A percentile compares a stretch with the other conserved stretches of the same genome.
These are phyloP conservation scores for Ogataea salicorniae DNA, from an alignment of 805 yeast genomes.

Conservation along the genomic window DNA sequence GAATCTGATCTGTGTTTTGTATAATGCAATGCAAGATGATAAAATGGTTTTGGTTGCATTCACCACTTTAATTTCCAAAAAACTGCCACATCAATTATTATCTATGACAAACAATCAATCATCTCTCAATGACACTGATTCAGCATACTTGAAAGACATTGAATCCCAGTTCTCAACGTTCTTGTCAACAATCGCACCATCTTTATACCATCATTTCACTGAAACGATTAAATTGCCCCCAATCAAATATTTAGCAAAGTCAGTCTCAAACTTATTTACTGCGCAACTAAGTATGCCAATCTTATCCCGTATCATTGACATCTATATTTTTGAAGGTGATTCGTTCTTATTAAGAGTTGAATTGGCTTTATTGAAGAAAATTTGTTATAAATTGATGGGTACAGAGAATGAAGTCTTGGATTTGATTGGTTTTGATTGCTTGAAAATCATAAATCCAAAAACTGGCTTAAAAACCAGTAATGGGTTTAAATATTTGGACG, in stretches of 20 bases:
- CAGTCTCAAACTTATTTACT: conserved; percentile 43
- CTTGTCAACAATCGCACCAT: conserved; percentile 21
- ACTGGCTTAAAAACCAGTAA: not conserved
- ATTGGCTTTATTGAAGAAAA: conserved; percentile 45
- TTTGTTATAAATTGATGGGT: conserved; percentile 51
- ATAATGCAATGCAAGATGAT: conserved; percentile 21
- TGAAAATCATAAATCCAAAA: conserved; percentile 21
- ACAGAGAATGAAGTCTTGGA: conserved; percentile 40
- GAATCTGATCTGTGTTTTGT: conserved; percentile 24
- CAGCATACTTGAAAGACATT: conserved; percentile 33
- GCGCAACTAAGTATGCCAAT: conserved; percentile 42
- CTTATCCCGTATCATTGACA: conserved; percentile 48
- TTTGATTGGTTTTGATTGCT: conserved; percentile 34
- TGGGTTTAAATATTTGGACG: conserved; percentile 36
- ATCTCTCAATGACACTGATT: not conserved
- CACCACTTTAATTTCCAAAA: conserved; percentile 22
- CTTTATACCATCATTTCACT: not conserved
- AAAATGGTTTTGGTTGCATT: conserved; percentile 22
- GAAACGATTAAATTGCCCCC: conserved; percentile 36
- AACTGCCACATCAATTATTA: conserved; percentile 22
- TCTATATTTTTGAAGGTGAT: conserved; percentile 59
- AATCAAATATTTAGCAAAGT: conserved; percentile 36
- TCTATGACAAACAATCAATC: not conserved
- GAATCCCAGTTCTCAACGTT: conserved; percentile 43
- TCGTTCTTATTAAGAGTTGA: conserved; percentile 46